Evolutionary conservation across 495 filamentous ascomycete genomes (phyloP), one percentile per base, ranked within the genome.

Genomic region (Neurospora sp.): DNA sequence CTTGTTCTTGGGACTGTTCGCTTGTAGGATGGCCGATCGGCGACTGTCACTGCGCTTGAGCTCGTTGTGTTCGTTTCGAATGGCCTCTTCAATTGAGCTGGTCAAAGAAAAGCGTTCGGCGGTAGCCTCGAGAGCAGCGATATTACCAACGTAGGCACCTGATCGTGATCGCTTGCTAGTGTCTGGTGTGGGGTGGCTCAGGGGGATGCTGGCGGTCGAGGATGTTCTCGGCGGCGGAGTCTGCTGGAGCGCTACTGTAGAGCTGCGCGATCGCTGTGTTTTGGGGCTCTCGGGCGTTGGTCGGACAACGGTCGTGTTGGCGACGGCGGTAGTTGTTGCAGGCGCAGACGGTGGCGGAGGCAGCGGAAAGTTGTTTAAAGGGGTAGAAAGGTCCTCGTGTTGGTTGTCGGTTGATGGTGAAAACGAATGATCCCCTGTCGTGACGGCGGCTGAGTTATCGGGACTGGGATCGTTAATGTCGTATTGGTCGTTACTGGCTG

Each of bases 101-200:
- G 89, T 91, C 76, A 89, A 88, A 77, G 91, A 94, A 78, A 97
- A 83, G 44, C 90, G 87, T 82, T 96, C 94, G 35, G 94, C 94
- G 53, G 89, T 92, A 74, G 90, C 87, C 77, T 97, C 94, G 74
- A 97, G 84, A 59, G 91, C 88, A 79, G 94, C 91, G 72, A 97
- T 90, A 84, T 94, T 95, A 78, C 87, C 86, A 27, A 89, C 81
- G 77, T 91, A 93, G 39, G 91, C 91, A 35, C 91, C 91, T 76
- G 93, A 91, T 59, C 92, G 82, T 27, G 90, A 91, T 59, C 92
- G 82, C 53, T 88, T 88, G 77, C 91, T 90, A 44, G 91, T 82
- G 81, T 94, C 93, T 27, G 93, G 92, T 5, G 86, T 91, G 22
- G 93, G 93, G 79, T 96, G 92, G 73, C 86, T 89, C 70, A 94